Evolutionary conservation across 352 stramenopile genomes (phyloP).

Genomic region (Phytophthora cryptogea): DNA sequence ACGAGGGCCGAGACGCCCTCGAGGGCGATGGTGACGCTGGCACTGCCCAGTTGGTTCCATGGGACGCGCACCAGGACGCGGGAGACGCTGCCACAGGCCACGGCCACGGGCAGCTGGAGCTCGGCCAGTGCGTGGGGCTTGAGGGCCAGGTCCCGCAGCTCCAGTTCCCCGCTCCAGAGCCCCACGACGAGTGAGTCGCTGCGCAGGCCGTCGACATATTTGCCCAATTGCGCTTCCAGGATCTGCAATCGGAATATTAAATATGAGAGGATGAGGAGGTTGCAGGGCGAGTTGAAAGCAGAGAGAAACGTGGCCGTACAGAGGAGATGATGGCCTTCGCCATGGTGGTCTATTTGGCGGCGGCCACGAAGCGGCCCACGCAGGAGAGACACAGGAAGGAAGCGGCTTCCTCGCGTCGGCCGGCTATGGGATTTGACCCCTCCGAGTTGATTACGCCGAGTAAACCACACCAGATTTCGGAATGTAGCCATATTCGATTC

Average conservation of each 20-base stretch:
- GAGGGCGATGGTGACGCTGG: conserved; percentile 76
- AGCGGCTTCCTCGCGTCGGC: too few relatives aligned
- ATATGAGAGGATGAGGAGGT: neutral
- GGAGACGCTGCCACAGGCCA: conserved; percentile 59
- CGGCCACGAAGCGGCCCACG: neutral
- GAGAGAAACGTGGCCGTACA: conserved; percentile 30
- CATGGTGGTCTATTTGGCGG: conserved; percentile 30
- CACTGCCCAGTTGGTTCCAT: conserved; percentile 84
- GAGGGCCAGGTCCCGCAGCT: conserved; percentile 69
- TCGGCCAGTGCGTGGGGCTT: conserved; percentile 83
- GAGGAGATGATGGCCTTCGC: conserved; percentile 75
- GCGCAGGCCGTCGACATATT: conserved; percentile 80
- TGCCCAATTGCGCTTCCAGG: conserved; percentile 79
- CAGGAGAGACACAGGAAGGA: too few relatives aligned
- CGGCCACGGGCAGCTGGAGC: conserved; percentile 69
- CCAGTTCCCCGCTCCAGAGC: conserved; percentile 83
- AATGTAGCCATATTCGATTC: too few relatives aligned
- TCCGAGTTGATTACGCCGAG: too few relatives aligned
- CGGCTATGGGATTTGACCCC: too few relatives aligned
- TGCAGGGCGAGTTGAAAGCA: neutral
- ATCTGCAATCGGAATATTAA: conserved; percentile 41
- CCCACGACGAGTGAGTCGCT: conserved; percentile 84
- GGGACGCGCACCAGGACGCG: conserved; percentile 81
- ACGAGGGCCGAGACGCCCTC: conserved; percentile 77
- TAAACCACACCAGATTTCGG: too few relatives aligned